Base-by-base conservation (phyloP, 192 early-diverging fungal species). In the Dissophora globulifera region DNA sequence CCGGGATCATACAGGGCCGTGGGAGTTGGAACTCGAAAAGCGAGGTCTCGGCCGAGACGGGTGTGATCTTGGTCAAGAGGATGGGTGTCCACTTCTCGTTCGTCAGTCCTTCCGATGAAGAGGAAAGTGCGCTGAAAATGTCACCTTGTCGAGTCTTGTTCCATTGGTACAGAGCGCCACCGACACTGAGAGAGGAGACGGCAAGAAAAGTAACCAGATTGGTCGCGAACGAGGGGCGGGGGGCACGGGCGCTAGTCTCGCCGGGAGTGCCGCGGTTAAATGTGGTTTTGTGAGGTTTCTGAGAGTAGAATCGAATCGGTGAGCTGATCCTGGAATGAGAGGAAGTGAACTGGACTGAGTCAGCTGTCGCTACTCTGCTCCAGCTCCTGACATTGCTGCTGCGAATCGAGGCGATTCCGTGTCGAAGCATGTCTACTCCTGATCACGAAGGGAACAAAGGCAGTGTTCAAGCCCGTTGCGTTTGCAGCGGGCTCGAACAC, bases 11-110 rank as follows among this genome's bases (percentile, higher is more conserved):
- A n/a, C 70, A 56, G 9, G 86, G 82, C 3, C 78, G 79, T 45
- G 75, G 78, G 2, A 89, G 60, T 16, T 83, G 64, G 40, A 92
- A 87, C 19, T 88, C 84, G 46, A 89, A 87, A 17, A 83, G 45
- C 2, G 78, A 70, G 1, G 91, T 89, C 31, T 89, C 80, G 1
- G 65, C 67, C 13, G 85, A 85, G 20, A 89, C 56, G 7, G 58
- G 56, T 2, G 80, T 67, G 45, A 83, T 80, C 9, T 85, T 70
- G 3, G 61, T 54, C 1, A 92, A 47, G 2, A 68, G 83, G 27
- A 90, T 58, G 16, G 85, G 82, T 2, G 81, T 85, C 79, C 87
- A 92, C 23, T 64, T 57, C 2, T 80, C 70, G 11, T 75, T 80
- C 15, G 76, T 71, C 2, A 88, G 71, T 0, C 67, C 52, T 25